Evolutionary conservation across 169 alveolate species (phyloP).

Genomic region (Babesia caballi): DNA sequence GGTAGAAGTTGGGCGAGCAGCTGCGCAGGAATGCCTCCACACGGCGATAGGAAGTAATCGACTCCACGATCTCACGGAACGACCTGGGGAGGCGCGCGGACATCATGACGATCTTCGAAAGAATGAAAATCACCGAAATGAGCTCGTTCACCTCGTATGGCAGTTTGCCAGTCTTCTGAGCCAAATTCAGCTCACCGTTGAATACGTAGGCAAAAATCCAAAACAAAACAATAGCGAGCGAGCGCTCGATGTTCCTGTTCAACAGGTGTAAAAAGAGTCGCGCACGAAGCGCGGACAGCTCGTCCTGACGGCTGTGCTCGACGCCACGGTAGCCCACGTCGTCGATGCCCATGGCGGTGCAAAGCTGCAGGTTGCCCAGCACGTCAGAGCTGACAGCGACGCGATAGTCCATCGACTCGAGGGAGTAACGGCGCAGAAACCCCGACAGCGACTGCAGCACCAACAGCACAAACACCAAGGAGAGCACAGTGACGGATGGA

Average conservation of each 20-base stretch:
- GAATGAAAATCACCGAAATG: slow-evolving; percentile 35
- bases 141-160: slow-evolving; percentile 7
- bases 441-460: slow-evolving; percentile 1
- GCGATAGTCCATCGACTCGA: slow-evolving; percentile 17
- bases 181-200: neutral
- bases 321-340: slow-evolving; percentile 15
- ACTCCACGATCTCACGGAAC: slow-evolving; percentile 8
- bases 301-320: slow-evolving; percentile 12
- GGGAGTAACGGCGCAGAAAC: neutral
- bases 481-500: slow-evolving; percentile 1
- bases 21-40: slow-evolving; percentile 34
- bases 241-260: neutral
- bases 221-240: neutral
- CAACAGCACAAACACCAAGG: neutral
- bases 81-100: slow-evolving; percentile 31
- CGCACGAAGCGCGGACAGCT: slow-evolving; percentile 7
- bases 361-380: slow-evolving; percentile 5
- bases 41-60: slow-evolving; percentile 37
- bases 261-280: neutral
- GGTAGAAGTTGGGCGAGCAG: slow-evolving; percentile 54
- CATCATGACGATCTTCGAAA: slow-evolving; percentile 21
- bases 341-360: slow-evolving; percentile 14
- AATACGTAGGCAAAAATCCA: slow-evolving; percentile 17
- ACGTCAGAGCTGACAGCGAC: slow-evolving; percentile 9
- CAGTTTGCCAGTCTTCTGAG: neutral